phyloP scores from a whole-genome alignment of 225 moss, liverwort and hornwort genomes.

The Neckera pumila region DNA sequence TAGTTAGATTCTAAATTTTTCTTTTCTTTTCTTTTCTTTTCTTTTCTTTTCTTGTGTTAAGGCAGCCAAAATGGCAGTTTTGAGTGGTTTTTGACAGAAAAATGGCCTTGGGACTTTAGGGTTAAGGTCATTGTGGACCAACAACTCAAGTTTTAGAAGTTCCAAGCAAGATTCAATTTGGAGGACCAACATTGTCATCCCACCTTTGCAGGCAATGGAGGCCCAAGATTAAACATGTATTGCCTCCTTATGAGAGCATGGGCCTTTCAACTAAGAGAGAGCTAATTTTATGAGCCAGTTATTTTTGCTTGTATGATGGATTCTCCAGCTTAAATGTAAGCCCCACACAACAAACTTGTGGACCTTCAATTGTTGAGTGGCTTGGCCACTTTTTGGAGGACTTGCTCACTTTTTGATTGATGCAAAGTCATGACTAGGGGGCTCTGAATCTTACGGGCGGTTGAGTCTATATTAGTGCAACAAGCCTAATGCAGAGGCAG shows the following conservation, averaged over 20 bases:
- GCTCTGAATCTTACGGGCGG: no score
- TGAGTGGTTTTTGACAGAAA: no score
- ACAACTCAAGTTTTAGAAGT: no score
- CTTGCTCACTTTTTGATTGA: not conserved
- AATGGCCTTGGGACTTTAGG: no score
- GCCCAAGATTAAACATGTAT: not conserved
- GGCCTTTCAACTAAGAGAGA: not conserved
- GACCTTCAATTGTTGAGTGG: not conserved
- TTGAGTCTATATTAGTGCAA: no score
- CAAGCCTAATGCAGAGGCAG: no score
- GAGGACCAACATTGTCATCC: rapidly evolving
- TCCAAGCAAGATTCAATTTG: not conserved
- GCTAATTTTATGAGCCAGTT: not conserved
- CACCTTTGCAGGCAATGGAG: not conserved
- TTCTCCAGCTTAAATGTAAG: not conserved
- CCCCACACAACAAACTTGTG: not conserved
- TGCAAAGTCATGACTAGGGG: not conserved
- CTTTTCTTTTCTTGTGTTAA: no score
- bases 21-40: no score
- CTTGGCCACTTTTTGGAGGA: not conserved
- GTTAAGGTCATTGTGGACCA: no score
- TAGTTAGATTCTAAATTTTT: no score
- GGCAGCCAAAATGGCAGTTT: no score
- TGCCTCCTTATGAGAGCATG: no score
- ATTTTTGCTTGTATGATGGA: not conserved